Conservation (phyloP, 441 rosid genomes). For the Lepidium campestre region DNA sequence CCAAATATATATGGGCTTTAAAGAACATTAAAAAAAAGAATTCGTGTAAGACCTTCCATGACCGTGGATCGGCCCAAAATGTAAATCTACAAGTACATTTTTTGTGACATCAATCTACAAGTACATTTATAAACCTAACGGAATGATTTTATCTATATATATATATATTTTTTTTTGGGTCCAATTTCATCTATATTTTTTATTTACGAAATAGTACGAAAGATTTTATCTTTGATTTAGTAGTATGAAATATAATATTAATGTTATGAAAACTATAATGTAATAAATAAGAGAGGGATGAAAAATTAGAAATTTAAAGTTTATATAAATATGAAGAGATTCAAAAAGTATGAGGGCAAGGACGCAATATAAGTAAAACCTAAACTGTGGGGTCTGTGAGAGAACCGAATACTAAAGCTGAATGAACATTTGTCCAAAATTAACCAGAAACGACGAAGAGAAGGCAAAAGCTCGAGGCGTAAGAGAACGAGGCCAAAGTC, state of each 20-base stretch:
- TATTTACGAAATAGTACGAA: no score
- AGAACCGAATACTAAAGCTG: background rate
- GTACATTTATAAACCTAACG: no score
- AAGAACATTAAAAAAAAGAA: no score
- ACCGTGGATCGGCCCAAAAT: no score
- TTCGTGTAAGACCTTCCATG: no score
- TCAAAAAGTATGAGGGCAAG: slow-evolving; percentile 3
- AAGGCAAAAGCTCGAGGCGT: background rate
- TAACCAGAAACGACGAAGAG: background rate
- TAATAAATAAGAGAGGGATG: background rate
- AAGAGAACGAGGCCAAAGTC: background rate
- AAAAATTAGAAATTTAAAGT: background rate
- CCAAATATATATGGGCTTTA: no score
- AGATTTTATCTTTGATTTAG: background rate
- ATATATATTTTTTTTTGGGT: no score
- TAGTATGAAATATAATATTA: background rate
- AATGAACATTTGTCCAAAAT: background rate
- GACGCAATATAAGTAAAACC: slow-evolving; percentile 8
- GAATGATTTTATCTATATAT: no score
- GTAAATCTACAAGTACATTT: no score
- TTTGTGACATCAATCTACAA: no score
- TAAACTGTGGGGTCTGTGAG: background rate
- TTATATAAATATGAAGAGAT: background rate
- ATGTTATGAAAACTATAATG: background rate
- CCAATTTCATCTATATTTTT: no score